Evolutionary conservation across 2,329 filamentous ascomycete species (phyloP).

Genomic region (Pseudodiploospora longispora): DNA sequence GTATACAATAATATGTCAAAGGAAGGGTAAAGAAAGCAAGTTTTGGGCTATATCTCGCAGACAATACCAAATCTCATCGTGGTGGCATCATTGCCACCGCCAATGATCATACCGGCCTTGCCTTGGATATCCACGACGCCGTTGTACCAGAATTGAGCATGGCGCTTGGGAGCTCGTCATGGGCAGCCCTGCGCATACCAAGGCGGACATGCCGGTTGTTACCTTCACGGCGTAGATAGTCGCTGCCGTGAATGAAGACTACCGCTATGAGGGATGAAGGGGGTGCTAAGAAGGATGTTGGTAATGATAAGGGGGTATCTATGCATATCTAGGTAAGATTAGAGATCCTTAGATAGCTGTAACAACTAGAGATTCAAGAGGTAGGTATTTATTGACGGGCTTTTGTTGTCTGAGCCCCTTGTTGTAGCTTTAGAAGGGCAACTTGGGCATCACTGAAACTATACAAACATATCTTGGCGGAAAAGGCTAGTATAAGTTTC

Average conservation of each 20-base stretch:
- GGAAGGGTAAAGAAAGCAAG: neutral
- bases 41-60: neutral
- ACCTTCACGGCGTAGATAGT: conserved; percentile 32
- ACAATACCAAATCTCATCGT: neutral
- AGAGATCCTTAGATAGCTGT: no score
- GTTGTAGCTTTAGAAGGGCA: no score
- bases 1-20: neutral
- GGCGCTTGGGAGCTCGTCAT: conserved; percentile 20
- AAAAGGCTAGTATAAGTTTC: no score
- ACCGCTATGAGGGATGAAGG: conserved; percentile 21
- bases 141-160: conserved; percentile 29
- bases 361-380: no score
- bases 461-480: no score
- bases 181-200: conserved; percentile 28
- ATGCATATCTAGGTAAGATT: conserved; percentile 21
- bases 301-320: conserved; percentile 24
- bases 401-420: no score
- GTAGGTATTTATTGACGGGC: no score
- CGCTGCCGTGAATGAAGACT: conserved; percentile 29
- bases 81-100: conserved; percentile 25
- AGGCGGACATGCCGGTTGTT: conserved; percentile 28
- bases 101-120: conserved; percentile 25
- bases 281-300: conserved; percentile 25
- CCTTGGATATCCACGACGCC: conserved; percentile 28
- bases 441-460: no score